Evolutionary conservation across 768 basidiomycete species (phyloP), one percentile per base, ranked within the genome.

Genomic region (Mrakia blollopis): DNA sequence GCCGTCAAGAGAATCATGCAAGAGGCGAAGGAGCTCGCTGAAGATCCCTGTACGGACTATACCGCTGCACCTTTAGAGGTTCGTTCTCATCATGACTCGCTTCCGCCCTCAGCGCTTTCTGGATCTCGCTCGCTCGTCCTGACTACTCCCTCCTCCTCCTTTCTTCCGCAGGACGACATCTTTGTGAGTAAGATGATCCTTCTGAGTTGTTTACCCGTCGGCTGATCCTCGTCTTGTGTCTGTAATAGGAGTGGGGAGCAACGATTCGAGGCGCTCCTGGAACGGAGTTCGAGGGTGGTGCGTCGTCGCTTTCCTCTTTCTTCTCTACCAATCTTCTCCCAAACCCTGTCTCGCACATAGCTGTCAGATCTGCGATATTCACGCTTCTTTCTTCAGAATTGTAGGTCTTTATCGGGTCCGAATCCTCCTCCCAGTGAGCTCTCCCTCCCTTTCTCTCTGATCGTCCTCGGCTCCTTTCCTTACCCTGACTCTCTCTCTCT

Each of bases 1-100:
- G 94, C 94, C 74, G 92, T 97, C 72, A 98, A 98, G 85, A 90
- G 96, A 50, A 97, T 98, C 80, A 91, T 98, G 90, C 93, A 94
- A 83, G 96, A 98, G 84, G 94, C 94, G 6, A 86, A 89, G 78
- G 95, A 98, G 81, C 88, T 98, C 21, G 89, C 90, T 0, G 89
- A 88, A 73, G 94, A 96, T 83, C 89, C 91, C 76, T 90, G 88
- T 72, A 90, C 91, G 0, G 94, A 96, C 82, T 98, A 96, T 82
- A 85, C 89, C 74, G 96, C 94, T 25, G 90, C 85, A 0, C 94
- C 86, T 81, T 88, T 86, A 78, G 95, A 87, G 91, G 94, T 91
- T 86, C 50, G 85, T 86, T 14, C 14, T 5, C 10, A 28, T 28
- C 14, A 5, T 30, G 18, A 11, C 39, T 50, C 21, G 1, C 72